These are phyloP conservation scores for Amaranthus cruentus DNA, from an alignment of 148 eudicot genomes.

Conservation along the genomic window DNA sequence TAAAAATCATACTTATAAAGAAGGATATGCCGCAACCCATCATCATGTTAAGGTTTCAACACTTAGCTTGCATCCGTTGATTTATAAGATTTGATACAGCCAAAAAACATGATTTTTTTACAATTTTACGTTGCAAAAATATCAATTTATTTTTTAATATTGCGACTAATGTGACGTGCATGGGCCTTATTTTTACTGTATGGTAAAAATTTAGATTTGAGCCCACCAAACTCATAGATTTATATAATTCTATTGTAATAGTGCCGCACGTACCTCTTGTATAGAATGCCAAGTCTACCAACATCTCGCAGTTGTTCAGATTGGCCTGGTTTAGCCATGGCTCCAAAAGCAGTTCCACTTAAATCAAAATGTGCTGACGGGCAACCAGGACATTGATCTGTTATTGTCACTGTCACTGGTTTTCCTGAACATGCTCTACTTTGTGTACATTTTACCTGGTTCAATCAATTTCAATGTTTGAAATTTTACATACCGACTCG, in stretches of 20 bases:
- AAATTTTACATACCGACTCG: no score
- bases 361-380: slow-evolving; percentile 47
- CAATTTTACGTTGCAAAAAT: no score
- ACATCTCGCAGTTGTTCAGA: slow-evolving; percentile 42
- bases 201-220: background rate
- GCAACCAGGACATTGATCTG: slow-evolving; percentile 68
- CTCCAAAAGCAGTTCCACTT: slow-evolving; percentile 75
- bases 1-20: no score
- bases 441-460: slow-evolving; percentile 50
- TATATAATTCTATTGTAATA: background rate
- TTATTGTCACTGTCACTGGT: slow-evolving; percentile 56
- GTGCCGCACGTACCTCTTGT: slow-evolving; percentile 28
- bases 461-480: background rate
- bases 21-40: no score
- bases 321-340: slow-evolving; percentile 53
- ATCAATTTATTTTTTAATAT: no score
- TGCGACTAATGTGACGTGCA: no score
- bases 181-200: no score
- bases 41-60: no score
- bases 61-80: no score
- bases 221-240: background rate
- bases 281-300: slow-evolving; percentile 47
- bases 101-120: no score
- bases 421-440: slow-evolving; percentile 54
- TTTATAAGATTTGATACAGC: no score